Conservation (phyloP, 1,284 basidiomycete species). For the Cerrena zonata region DNA sequence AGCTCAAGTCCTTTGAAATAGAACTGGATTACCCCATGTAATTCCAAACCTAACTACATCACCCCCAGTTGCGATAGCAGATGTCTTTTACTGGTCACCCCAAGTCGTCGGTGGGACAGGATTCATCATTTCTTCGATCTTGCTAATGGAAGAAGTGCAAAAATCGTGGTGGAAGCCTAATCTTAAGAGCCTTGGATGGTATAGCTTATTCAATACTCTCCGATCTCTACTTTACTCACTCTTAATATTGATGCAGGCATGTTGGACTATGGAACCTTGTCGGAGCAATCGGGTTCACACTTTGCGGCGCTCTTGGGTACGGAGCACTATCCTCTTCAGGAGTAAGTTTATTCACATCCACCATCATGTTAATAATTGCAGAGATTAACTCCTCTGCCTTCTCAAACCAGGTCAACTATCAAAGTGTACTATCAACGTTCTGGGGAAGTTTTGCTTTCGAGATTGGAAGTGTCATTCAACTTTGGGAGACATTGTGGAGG, state of each 20-base stretch:
- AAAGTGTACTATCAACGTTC: slow-evolving; percentile 50
- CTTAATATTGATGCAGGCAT: slow-evolving; percentile 13
- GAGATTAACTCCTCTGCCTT: not conserved
- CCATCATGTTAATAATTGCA: not conserved
- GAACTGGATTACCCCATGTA: slow-evolving; percentile 46
- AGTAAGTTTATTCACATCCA: slow-evolving; percentile 11
- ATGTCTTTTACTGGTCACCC: slow-evolving; percentile 45
- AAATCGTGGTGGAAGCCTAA: slow-evolving; percentile 43
- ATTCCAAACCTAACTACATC: slow-evolving; percentile 28
- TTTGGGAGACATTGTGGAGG: slow-evolving; percentile 36
- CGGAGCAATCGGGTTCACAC: slow-evolving; percentile 49
- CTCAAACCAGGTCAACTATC: slow-evolving; percentile 32
- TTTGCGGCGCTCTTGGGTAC: slow-evolving; percentile 51
- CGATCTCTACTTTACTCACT: not conserved
- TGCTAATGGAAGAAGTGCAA: slow-evolving; percentile 55
- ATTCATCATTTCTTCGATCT: slow-evolving; percentile 45
- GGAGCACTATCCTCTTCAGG: slow-evolving; percentile 23
- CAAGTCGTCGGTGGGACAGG: slow-evolving; percentile 54
- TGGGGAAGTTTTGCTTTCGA: slow-evolving; percentile 62
- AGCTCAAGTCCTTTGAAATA: slow-evolving; percentile 8
- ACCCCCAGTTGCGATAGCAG: slow-evolving; percentile 27
- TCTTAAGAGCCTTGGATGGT: slow-evolving; percentile 45
- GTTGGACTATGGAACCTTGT: slow-evolving; percentile 51
- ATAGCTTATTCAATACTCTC: slow-evolving; percentile 3
- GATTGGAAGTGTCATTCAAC: slow-evolving; percentile 50